Conservation (phyloP, 176 grass and related monocot species). For the Eleusine coracana region DNA sequence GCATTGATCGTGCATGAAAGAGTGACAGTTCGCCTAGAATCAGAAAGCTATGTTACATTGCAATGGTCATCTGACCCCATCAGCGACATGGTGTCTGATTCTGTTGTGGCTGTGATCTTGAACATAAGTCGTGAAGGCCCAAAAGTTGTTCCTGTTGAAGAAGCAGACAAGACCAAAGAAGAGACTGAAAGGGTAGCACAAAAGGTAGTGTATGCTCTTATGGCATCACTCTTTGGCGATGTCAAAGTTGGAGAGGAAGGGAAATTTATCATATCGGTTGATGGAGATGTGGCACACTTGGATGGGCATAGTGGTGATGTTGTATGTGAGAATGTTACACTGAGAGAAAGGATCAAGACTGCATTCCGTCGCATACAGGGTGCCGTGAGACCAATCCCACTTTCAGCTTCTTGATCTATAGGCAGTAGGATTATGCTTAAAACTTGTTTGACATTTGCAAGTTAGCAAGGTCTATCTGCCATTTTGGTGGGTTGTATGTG, state of each 20-base stretch:
- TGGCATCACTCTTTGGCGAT: slow-evolving; percentile 84
- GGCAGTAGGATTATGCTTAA: not conserved
- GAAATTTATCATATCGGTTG: slow-evolving; percentile 66
- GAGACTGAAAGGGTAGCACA: slow-evolving; percentile 70
- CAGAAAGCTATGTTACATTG: slow-evolving; percentile 80
- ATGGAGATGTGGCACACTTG: slow-evolving; percentile 63
- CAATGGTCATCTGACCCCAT: slow-evolving; percentile 88
- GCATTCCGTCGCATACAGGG: slow-evolving; percentile 73
- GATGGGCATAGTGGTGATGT: slow-evolving; percentile 76
- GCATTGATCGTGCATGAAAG: slow-evolving; percentile 68
- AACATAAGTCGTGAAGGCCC: slow-evolving; percentile 82
- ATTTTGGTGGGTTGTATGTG: not conserved
- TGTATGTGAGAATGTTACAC: slow-evolving; percentile 57
- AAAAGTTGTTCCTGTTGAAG: slow-evolving; percentile 59
- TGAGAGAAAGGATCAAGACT: slow-evolving; percentile 76
- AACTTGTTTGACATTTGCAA: not conserved
- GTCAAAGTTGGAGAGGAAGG: slow-evolving; percentile 83
- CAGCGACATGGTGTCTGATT: slow-evolving; percentile 98
- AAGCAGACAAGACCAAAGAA: slow-evolving; percentile 59
- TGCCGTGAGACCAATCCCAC: slow-evolving; percentile 75
- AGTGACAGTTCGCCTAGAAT: slow-evolving; percentile 68
- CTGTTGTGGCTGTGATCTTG: slow-evolving; percentile 84
- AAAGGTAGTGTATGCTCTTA: slow-evolving; percentile 71
- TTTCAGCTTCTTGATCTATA: slow-evolving; percentile 49
- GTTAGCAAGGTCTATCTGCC: not conserved